Percentiles rank a stretch among this genome's conserved stretches.
Conservation (phyloP, 768 basidiomycete species). For the Boletus pseudopeckii region DNA sequence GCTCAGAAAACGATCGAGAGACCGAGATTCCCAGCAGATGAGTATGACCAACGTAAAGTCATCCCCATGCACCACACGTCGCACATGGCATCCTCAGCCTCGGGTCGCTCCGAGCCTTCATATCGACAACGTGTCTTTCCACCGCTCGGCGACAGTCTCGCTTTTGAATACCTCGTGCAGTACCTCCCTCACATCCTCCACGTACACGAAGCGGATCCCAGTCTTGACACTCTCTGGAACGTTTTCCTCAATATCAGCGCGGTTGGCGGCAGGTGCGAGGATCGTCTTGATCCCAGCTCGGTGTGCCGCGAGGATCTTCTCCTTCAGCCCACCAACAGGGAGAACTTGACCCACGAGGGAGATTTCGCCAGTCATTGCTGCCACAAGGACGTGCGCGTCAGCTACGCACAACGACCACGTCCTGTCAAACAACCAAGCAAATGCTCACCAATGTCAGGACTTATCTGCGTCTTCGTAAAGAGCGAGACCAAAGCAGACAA, state of each 20-base stretch:
- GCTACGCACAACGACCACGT: neutral
- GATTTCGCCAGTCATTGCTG: constrained; percentile 98
- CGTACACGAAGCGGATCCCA: constrained; percentile 93
- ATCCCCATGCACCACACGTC: neutral
- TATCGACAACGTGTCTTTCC: constrained; percentile 57
- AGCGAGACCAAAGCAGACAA: constrained; percentile 88
- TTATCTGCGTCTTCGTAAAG: constrained; percentile 80
- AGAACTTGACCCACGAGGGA: constrained; percentile 94
- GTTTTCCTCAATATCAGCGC: constrained; percentile 95
- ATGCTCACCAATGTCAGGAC: constrained; percentile 80
- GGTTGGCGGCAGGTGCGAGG: constrained; percentile 82
- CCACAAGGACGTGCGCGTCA: neutral
- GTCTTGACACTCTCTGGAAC: constrained; percentile 94
- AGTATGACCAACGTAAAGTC: neutral
- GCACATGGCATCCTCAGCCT: neutral
- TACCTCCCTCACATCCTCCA: constrained; percentile 89
- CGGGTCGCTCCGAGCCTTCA: constrained; percentile 7
- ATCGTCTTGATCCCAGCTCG: constrained; percentile 95
- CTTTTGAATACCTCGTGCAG: constrained; percentile 82
- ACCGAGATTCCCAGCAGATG: neutral
- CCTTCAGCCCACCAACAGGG: constrained; percentile 93
- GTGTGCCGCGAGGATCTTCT: constrained; percentile 95
- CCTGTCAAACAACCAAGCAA: neutral
- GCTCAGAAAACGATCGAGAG: neutral
- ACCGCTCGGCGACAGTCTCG: constrained; percentile 53